Evolutionary conservation across 2,329 filamentous ascomycete species (phyloP), one percentile per base, ranked within the genome.

Genomic region (Penicillium sp.): DNA sequence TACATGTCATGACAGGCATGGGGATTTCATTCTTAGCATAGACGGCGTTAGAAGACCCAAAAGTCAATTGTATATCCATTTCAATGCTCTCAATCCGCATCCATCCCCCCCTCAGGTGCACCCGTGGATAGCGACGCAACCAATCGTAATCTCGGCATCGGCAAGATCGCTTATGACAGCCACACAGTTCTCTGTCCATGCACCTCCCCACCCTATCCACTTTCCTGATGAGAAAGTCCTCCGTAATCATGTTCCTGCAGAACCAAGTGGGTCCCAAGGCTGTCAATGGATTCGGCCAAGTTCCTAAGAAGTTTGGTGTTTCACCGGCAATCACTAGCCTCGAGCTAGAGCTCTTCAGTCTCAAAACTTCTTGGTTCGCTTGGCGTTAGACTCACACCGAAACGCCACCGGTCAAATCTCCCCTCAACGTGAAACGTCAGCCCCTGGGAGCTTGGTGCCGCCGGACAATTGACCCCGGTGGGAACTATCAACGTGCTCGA

Each of bases 21-120:
- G 41, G 49, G 52, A 41, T 55, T 57, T 46, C 45, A 53, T 55
- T 48, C 51, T 49, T 61, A 63, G 67, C 56, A 63, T 65, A 60
- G 49, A 60, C 53, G 64, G 61, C 62, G 65, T 69, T 63, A 62
- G 61, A 59, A 63, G 63, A 60, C 52, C 43, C 50, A 62, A 63
- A 63, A 58, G 31, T 42, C 48, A 49, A 49, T 53, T 59, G 52
- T 61, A 53, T 51, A 59, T 56, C 33, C 51, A 49, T 37, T 40
- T 22, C 37, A 40, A 40, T 40, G 37, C 8, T 40, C 18, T 12
- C 9, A 37, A 18, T 37, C 1, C 15, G 3, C 15, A 18, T 8
- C 2, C 14, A 5, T 27, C 12, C 4, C 2, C 27, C 12, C 27
- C n/a, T n/a, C n/a, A n/a, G n/a, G n/a, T n/a, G 27, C 12, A 29